Evolutionary conservation across 257 asterid genomes (phyloP), one percentile per base, ranked within the genome.

Genomic region (Anisodus tanguticus): DNA sequence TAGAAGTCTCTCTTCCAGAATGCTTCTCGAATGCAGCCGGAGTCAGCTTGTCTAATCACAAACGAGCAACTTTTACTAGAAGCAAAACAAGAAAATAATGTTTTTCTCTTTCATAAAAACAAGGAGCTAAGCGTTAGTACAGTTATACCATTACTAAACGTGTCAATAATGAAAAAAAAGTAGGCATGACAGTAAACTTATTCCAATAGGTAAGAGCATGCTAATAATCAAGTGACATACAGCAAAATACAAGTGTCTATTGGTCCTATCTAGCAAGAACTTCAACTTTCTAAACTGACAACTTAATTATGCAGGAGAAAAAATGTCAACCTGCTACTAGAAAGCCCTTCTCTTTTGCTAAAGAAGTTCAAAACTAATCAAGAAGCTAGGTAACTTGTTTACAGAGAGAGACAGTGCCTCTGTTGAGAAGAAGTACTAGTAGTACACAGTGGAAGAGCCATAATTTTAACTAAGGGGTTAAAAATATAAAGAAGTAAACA

Each of bases 11-110:
- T 85, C 92, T 88, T 66, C 92, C 90, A 37, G 93, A 89, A 88
- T 91, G 93, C 83, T 89, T 89, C 89, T 91, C 93, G 84, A 91
- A 91, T 39, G 92, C 93, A 82, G 89, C 88, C 1, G 92, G 93
- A 11, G 92, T 86, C 88, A 91, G 81, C 85, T 91, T 91, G 35
- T 87, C 93, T 88, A 68, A 49, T 63, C 43, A 85, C 66, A 60
- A 11, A 72, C 19, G 2, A 19, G 11, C 7, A 17, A 43, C 59
- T 72, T 49, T 51, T 51, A 74, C 9, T 74, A 22, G 62, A 49
- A 12, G 8, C 13, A 6, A 49, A 22, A 11, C 59, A 49, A 19
- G 62, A 2, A 0, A 19, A 47, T 19, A 47, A 72, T 72, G 19
- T 7, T 62, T 62, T 62, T 62, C 68, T 8, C 6, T 62, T 62